Conservation (phyloP, 202 grass and related monocot genomes). For the Carex arenaria region DNA sequence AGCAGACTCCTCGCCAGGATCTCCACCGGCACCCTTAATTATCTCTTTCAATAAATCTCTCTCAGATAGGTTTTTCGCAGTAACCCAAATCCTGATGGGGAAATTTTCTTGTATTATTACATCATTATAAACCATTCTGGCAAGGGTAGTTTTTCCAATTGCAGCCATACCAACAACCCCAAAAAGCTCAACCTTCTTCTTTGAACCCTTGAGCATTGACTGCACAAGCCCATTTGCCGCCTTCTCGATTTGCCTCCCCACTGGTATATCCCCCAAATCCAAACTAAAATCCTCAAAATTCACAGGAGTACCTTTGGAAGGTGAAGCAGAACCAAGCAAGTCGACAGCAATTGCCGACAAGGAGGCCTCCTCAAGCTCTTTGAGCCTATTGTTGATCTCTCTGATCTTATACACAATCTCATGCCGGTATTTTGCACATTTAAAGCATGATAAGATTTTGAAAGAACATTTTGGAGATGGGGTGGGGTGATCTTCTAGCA, state of each 20-base stretch:
- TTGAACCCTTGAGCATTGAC: conserved; percentile 53
- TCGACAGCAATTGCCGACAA: conserved; percentile 31
- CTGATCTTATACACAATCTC: conserved; percentile 57
- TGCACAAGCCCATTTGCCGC: conserved; percentile 45
- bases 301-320: background rate
- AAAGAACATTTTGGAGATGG: conserved; percentile 35
- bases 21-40: conserved; percentile 35
- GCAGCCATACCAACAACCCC: conserved; percentile 51
- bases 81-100: conserved; percentile 54
- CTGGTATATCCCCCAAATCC: background rate
- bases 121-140: conserved; percentile 55
- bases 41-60: conserved; percentile 57
- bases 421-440: conserved; percentile 50
- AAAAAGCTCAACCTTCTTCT: conserved; percentile 71
- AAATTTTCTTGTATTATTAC: conserved; percentile 49
- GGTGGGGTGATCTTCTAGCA: conserved; percentile 32
- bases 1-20: conserved; percentile 25
- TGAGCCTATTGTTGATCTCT: conserved; percentile 45
- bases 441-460: conserved; percentile 61
- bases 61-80: conserved; percentile 41
- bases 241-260: conserved; percentile 51
- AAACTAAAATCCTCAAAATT: background rate
- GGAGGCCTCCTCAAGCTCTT: conserved; percentile 51
- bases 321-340: background rate
- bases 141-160: conserved; percentile 81